phyloP scores from a whole-genome alignment of 2,329 filamentous ascomycete species.

The Stachybotrys chartarum region DNA sequence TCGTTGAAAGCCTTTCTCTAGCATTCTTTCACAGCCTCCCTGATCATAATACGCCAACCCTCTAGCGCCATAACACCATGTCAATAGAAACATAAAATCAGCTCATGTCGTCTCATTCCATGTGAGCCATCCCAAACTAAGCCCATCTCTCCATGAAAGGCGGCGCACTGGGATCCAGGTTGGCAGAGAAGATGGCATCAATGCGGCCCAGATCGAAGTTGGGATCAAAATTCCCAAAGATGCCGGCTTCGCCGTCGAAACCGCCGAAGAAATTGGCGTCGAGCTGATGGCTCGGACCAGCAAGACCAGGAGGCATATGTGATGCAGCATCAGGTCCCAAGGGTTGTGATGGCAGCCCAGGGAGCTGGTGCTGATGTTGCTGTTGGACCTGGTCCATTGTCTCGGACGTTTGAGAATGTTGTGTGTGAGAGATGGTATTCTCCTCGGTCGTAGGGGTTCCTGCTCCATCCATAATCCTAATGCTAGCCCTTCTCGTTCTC shows the following conservation, averaged over 20 bases:
- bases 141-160: constrained; percentile 6
- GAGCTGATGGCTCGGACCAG: constrained; percentile 2
- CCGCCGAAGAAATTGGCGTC: constrained; percentile 5
- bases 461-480: constrained; percentile 1
- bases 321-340: constrained; percentile 1
- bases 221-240: constrained; percentile 14
- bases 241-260: constrained; percentile 6
- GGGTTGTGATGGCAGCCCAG: constrained; percentile 1
- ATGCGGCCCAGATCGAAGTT: constrained; percentile 12
- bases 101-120: constrained; percentile 1
- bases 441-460: neutral
- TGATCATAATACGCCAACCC: neutral
- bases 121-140: neutral
- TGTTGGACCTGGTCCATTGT: constrained; percentile 1
- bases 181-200: constrained; percentile 12
- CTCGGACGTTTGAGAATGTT: constrained; percentile 2
- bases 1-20: neutral
- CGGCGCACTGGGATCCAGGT: constrained; percentile 7
- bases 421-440: constrained; percentile 3
- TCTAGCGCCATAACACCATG: constrained; percentile 1
- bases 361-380: constrained; percentile 1
- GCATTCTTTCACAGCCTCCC: neutral
- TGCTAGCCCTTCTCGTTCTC: constrained; percentile 7
- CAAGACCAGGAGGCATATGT: constrained; percentile 6
- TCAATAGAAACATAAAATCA: constrained; percentile 1